Evolutionary conservation across 441 rosid species (phyloP), one percentile per base, ranked within the genome.

Genomic region (Sinapis alba): DNA sequence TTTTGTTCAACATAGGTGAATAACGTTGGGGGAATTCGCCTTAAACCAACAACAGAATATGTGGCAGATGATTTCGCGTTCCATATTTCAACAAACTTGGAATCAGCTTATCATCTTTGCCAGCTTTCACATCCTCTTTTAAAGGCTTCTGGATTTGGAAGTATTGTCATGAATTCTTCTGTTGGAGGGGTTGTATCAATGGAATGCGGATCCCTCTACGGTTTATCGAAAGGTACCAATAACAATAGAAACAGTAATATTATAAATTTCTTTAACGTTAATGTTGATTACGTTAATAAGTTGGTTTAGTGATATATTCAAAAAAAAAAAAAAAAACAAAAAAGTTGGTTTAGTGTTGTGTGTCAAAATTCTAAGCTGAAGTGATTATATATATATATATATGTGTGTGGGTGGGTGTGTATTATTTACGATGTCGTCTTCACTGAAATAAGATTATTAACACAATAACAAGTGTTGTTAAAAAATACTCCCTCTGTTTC

Each of bases 11-110:
- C 19, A 8, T n/a, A 87, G 88, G 57, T 87, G 20, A 87, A 87
- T 30, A 85, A 82, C 28, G 87, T 77, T 2, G 85, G 83, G 8
- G 73, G 30, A 16, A 3, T 53, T 8, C 58, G 24, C 0, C 0
- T 4, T 75, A 73, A 82, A 53, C 77, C 69, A 8, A 77, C 86
- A 3, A 28, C 4, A 2, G 79, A 83, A 0, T 82, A 70, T 71
- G 62, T 18, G 0, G 78, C 50, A 0, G 86, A 81, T 1, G 88
- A 85, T 13, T 70, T 72, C 60, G 60, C 81, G 11, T 50, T 50
- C 56, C 56, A 80, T 2, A 78, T 83, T 70, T 16, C 68, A 30
- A 74, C 83, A 15, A 87, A 84, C 63, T 26, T 84, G 7, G 86
- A 87, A 59, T 78, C 84, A 0, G 78, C 83, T 50, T 50, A 50